Conservation (phyloP, 2,329 filamentous ascomycete genomes). For the Xylariales sp. region DNA sequence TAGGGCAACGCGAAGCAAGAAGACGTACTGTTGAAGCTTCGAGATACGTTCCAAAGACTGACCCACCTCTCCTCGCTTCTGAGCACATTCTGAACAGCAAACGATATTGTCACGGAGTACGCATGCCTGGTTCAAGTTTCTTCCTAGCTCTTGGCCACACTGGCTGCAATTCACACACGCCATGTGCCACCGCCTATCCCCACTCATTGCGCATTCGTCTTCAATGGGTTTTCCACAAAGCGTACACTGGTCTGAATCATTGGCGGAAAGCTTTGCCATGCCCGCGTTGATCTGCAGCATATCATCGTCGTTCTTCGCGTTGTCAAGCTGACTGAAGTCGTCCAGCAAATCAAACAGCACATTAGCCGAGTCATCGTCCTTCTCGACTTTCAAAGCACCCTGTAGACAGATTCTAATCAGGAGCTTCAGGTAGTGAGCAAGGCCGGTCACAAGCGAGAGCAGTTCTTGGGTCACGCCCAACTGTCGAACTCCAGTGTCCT, state of each 20-base stretch:
- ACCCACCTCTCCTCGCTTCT: conserved; percentile 46
- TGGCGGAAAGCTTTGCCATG: conserved; percentile 63
- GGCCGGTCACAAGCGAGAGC: conserved; percentile 91
- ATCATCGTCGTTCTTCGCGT: conserved; percentile 66
- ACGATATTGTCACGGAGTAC: conserved; percentile 67
- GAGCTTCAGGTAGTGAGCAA: conserved; percentile 96
- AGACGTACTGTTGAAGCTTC: conserved; percentile 90
- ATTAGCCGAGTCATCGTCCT: conserved; percentile 69
- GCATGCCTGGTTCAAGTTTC: conserved; percentile 63
- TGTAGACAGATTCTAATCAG: conserved; percentile 96
- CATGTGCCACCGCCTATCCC: conserved; percentile 78
- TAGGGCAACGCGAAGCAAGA: conserved; percentile 85
- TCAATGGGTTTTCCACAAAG: conserved; percentile 85
- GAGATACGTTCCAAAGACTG: conserved; percentile 68
- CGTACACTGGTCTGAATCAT: conserved; percentile 80
- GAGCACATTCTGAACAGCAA: conserved; percentile 66
- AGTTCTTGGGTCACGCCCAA: conserved; percentile 96
- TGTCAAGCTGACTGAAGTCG: conserved; percentile 79
- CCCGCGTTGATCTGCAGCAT: conserved; percentile 62
- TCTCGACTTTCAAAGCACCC: conserved; percentile 84
- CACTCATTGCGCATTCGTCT: conserved; percentile 79
- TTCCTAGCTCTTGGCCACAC: conserved; percentile 61
- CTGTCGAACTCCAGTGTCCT: conserved; percentile 84
- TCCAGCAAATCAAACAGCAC: conserved; percentile 80
- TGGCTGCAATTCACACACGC: conserved; percentile 74